Base-by-base conservation (phyloP, 805 yeast genomes). In the Metschnikowia shivogae region DNA sequence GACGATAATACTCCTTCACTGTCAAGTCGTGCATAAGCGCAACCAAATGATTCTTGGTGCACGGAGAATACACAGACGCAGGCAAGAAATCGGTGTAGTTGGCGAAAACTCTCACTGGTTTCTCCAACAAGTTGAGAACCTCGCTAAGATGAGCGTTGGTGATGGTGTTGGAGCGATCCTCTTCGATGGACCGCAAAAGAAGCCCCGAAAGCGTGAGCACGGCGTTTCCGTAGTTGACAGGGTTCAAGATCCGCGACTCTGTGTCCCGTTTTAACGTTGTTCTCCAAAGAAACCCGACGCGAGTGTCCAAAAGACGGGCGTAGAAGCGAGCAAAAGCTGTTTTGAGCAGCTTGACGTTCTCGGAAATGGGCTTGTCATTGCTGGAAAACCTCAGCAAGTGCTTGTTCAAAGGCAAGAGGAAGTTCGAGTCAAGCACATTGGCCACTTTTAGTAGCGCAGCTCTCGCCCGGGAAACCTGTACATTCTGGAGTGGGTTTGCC, bases 11-110 rank as follows among this genome's bases (percentile, higher is more conserved):
- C 42, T 82, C 81, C 46, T 73, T 74, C 63, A 84, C 72, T 1
- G 87, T 69, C 53, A 84, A 67, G 49, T 84, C 87, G 58, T 84
- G 85, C 33, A 86, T 61, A 35, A 78, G 62, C 1, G 74, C 72
- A 22, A 85, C 70, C 42, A 77, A 62, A 53, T 78, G 81, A 31
- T 44, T 45, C 32, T 49, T 37, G 10, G 39, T 43, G 32, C 46
- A 44, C 40, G 60, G 63, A 13, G 46, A 47, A 74, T 56, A 74
- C 61, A 46, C 81, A 69, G 62, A 80, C 52, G 50, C 81, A 51
- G 60, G 81, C 63, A 54, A 46, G 14, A 46, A 50, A 39, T 70
- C 73, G 11, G 65, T 63, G 52, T 70, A 72, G 44, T 66, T 65
- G 24, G 60, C 56, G 31, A 66, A 56, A 6, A 72, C 66, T 34